Conservation (phyloP, 768 basidiomycete genomes). For the Suillus tomentosus region DNA sequence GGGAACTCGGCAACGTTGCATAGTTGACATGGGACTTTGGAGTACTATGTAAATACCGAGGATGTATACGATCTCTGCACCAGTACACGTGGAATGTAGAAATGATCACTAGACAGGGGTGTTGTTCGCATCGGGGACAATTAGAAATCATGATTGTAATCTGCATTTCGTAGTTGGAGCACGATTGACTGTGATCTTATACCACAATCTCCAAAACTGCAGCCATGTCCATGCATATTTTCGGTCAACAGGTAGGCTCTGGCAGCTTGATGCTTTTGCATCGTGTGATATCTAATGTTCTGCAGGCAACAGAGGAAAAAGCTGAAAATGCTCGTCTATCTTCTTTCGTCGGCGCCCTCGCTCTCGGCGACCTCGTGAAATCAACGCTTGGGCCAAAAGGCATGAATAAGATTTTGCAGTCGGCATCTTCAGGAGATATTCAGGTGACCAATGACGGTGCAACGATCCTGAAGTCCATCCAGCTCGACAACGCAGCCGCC, state of each 20-base stretch:
- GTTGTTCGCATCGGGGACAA: background rate
- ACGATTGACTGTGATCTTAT: background rate
- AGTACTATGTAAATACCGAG: slow-evolving; percentile 10
- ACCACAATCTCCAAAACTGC: background rate
- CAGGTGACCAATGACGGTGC: slow-evolving; percentile 99
- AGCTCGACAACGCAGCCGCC: slow-evolving; percentile 97
- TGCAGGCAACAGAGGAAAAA: slow-evolving; percentile 89
- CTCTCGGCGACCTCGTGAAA: slow-evolving; percentile 97
- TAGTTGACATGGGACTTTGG: slow-evolving; percentile 15
- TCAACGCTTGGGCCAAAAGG: slow-evolving; percentile 98
- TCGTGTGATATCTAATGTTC: slow-evolving; percentile 9
- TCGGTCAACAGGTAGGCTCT: slow-evolving; percentile 55
- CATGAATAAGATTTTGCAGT: slow-evolving; percentile 99
- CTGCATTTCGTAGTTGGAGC: background rate
- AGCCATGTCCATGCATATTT: slow-evolving; percentile 72
- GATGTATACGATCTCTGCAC: slow-evolving; percentile 7
- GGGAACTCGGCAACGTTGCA: background rate
- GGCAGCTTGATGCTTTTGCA: background rate
- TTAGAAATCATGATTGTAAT: background rate
- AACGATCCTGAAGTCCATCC: slow-evolving; percentile 95
- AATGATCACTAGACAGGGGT: background rate
- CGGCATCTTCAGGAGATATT: slow-evolving; percentile 84
- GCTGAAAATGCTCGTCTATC: slow-evolving; percentile 98
- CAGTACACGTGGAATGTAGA: background rate
- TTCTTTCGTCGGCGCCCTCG: slow-evolving; percentile 96